phyloP scores from a whole-genome alignment of 306 rosid species.

The peach (Prunus persica) region DNA sequence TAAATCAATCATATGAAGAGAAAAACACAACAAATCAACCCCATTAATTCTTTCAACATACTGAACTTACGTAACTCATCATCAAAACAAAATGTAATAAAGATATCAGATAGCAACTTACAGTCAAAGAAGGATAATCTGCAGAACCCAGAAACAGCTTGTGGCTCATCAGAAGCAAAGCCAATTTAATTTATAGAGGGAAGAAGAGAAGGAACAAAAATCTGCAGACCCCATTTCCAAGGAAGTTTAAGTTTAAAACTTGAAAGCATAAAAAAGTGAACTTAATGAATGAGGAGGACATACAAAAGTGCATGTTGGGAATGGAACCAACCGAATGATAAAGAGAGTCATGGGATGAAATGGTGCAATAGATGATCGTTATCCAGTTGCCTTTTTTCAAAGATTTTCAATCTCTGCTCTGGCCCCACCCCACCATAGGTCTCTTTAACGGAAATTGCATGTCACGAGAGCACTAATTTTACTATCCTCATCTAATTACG shows the following conservation, averaged over 20 bases:
- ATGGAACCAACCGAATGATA: constrained; percentile 26
- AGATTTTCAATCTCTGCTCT: constrained; percentile 4
- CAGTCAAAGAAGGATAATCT: constrained; percentile 21
- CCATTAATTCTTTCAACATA: background rate
- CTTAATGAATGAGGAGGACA: constrained; percentile 13
- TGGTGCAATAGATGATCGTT: constrained; percentile 36
- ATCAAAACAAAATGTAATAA: constrained; percentile 1
- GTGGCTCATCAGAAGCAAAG: constrained; percentile 11
- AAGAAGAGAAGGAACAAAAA: background rate
- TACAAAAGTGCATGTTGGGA: background rate
- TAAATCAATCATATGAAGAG: background rate
- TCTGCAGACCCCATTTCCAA: constrained; percentile 24
- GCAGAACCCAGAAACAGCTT: constrained; percentile 34
- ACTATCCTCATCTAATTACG: rapidly evolving
- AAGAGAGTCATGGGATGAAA: constrained; percentile 17
- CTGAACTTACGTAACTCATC: no score
- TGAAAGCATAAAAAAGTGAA: background rate
- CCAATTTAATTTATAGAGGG: constrained; percentile 17
- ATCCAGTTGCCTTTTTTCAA: constrained; percentile 35
- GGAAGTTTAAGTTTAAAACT: constrained; percentile 5
- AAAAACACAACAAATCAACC: background rate
- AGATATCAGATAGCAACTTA: constrained; percentile 17
- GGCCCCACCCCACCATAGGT: constrained; percentile 39
- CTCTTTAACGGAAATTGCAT: background rate
- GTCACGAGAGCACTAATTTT: no score